A percentile compares a stretch with the other conserved stretches of the same genome.
Evolutionary conservation across 805 yeast genomes (phyloP).

Genomic region (Candida lessepsii): DNA sequence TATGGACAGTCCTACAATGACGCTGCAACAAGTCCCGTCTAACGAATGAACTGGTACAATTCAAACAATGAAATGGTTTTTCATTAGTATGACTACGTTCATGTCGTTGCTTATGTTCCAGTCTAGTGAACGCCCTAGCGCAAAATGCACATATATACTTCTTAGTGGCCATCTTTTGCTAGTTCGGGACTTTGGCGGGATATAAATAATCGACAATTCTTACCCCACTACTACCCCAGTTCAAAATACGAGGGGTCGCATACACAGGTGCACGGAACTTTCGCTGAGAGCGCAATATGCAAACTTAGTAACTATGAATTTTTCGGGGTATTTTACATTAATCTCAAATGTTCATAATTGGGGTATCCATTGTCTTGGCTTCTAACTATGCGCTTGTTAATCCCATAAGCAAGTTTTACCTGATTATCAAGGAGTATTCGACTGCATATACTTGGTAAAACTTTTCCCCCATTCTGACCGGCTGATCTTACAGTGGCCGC

Average conservation of each 20-base stretch:
- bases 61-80: constrained; percentile 72
- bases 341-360: too few species aligned
- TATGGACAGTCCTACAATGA: constrained; percentile 77
- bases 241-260: constrained; percentile 7
- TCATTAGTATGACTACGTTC: constrained; percentile 79
- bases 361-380: too few species aligned
- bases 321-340: too few species aligned
- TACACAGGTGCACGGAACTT: constrained; percentile 1
- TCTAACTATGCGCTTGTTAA: too few species aligned
- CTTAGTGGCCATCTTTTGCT: constrained; percentile 38
- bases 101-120: constrained; percentile 76
- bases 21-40: constrained; percentile 74
- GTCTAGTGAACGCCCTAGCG: constrained; percentile 74
- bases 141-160: constrained; percentile 78
- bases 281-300: neutral
- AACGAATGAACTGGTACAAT: constrained; percentile 72
- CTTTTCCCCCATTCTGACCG: too few species aligned
- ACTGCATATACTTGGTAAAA: too few species aligned
- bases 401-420: too few species aligned
- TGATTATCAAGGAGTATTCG: too few species aligned
- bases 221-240: constrained; percentile 9
- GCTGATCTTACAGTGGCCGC: too few species aligned
- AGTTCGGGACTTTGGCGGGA: neutral
- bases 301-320: neutral
- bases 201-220: constrained; percentile 3